Conservation (phyloP, 257 asterid species). For the Fraxinus quadrangulata region DNA sequence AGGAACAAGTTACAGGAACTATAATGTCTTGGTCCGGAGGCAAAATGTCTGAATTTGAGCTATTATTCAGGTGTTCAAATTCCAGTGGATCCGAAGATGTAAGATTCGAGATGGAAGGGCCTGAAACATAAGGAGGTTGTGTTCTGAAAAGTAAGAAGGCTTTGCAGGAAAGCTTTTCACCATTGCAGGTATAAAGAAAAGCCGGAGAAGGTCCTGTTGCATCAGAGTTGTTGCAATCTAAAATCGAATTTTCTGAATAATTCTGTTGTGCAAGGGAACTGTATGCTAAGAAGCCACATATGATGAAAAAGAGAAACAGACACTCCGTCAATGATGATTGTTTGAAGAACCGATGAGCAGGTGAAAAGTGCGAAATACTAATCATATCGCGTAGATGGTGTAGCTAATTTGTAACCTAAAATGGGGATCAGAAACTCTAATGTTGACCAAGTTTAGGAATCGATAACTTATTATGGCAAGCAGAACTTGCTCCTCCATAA, state of each 20-base stretch:
- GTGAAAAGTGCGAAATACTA: background rate
- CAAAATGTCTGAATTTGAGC: constrained; percentile 38
- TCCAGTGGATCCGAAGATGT: constrained; percentile 43
- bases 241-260: constrained; percentile 44
- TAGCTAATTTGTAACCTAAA: background rate
- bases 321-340: constrained; percentile 20
- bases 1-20: constrained; percentile 57
- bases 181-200: constrained; percentile 57
- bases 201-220: constrained; percentile 41
- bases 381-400: background rate
- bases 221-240: constrained; percentile 39
- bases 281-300: constrained; percentile 23
- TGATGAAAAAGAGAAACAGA: constrained; percentile 18
- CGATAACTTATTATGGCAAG: background rate
- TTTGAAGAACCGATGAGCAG: background rate
- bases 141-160: constrained; percentile 58
- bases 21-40: constrained; percentile 44
- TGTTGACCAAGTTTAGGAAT: constrained; percentile 1
- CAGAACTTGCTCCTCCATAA: background rate
- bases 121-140: constrained; percentile 36
- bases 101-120: constrained; percentile 50
- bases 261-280: constrained; percentile 43
- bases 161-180: constrained; percentile 37
- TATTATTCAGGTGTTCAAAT: constrained; percentile 45
- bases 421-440: too few relatives aligned